Evolutionary conservation across 176 grass and related monocot species (phyloP).

Genomic region (Phoenix dactylifera): DNA sequence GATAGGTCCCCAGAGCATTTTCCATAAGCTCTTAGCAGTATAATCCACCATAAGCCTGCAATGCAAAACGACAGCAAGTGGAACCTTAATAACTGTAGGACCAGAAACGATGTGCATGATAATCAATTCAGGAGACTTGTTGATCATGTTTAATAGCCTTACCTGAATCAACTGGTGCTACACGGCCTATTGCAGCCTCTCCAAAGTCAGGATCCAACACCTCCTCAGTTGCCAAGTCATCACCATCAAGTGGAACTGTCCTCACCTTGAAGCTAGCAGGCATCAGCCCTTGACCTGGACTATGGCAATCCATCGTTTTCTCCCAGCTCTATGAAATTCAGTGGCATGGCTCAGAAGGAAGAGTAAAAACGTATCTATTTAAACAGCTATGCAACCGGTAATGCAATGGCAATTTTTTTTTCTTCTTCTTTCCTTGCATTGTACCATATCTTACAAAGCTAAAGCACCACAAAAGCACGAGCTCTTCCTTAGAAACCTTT

Average conservation of each 20-base stretch:
- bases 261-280: conserved; percentile 90
- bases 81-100: background rate
- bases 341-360: background rate
- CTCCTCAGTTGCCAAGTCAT: conserved; percentile 69
- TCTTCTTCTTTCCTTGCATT: too few species aligned
- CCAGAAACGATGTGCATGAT: too few species aligned
- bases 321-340: conserved; percentile 68
- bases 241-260: conserved; percentile 62
- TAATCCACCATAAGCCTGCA: conserved; percentile 90
- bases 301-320: conserved; percentile 96
- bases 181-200: conserved; percentile 84
- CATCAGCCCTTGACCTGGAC: conserved; percentile 88
- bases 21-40: conserved; percentile 82
- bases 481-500: too few species aligned
- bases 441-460: too few species aligned
- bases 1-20: conserved; percentile 78
- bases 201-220: conserved; percentile 95
- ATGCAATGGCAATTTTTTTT: too few species aligned
- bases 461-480: too few species aligned
- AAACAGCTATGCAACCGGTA: background rate
- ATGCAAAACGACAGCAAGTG: conserved; percentile 6
- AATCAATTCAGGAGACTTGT: background rate
- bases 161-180: conserved; percentile 96
- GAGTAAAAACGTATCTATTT: background rate
- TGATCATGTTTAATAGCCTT: background rate